Conservation (phyloP, 139 green algal species). For the Closterium sp. region DNA sequence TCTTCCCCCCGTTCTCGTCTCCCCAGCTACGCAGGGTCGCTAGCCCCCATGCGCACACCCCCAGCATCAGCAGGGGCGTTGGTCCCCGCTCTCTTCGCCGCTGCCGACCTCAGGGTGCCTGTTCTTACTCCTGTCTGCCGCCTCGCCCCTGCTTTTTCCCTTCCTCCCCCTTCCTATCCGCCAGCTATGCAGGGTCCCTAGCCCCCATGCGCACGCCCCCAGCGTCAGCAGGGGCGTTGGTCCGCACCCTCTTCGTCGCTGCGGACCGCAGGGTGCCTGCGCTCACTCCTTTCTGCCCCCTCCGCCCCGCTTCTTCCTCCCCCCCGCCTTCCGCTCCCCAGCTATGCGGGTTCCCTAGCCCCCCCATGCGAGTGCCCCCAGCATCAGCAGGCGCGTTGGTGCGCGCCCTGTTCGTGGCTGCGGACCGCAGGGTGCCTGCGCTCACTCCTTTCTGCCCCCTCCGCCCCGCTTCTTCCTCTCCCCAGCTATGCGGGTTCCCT, state of each 20-base stretch:
- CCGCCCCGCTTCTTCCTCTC: background rate
- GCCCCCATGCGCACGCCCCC: background rate
- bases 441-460: too few species aligned
- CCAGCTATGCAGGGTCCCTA: slow-evolving; percentile 16
- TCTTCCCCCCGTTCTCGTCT: too few species aligned
- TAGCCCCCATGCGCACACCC: slow-evolving; percentile 7
- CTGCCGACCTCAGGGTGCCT: too few species aligned
- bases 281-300: background rate
- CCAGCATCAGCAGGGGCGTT: background rate
- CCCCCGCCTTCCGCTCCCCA: background rate
- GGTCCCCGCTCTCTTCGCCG: background rate
- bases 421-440: too few species aligned
- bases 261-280: slow-evolving; percentile 46
- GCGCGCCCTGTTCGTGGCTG: too few species aligned
- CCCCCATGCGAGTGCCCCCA: too few species aligned
- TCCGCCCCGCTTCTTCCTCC: background rate
- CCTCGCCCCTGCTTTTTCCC: too few species aligned
- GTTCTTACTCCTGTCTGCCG: too few species aligned
- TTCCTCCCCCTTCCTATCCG: too few species aligned
- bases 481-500: slow-evolving; percentile 50
- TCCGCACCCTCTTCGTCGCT: slow-evolving; percentile 34
- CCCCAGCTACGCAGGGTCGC: slow-evolving; percentile 18
- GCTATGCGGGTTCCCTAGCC: too few species aligned
- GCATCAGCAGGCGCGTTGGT: too few species aligned
- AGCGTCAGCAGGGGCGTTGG: background rate